These are phyloP conservation scores for Neurospora sp. DNA, from an alignment of 495 filamentous ascomycete species.

Conservation along the genomic window DNA sequence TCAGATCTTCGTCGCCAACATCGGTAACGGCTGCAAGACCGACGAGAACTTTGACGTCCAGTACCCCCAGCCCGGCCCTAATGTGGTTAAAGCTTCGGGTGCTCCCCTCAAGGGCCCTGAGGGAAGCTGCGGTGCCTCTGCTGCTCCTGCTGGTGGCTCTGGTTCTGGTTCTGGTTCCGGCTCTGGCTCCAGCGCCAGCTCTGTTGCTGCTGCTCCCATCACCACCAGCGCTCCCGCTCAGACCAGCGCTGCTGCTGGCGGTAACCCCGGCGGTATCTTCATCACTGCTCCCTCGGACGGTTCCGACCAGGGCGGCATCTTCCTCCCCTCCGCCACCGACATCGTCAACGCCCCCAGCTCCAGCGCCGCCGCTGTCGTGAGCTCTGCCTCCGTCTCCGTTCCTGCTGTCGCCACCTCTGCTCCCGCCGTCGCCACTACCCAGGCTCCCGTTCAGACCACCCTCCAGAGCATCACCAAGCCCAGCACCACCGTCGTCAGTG, in stretches of 20 bases:
- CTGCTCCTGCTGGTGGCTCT: conserved; percentile 3
- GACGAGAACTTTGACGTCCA: conserved; percentile 43
- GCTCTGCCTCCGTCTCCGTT: conserved; percentile 1
- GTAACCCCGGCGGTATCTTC: conserved; percentile 15
- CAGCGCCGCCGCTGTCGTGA: neutral
- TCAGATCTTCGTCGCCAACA: conserved; percentile 48
- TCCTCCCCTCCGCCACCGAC: conserved; percentile 9
- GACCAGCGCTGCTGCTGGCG: conserved; percentile 5
- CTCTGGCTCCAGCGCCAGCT: neutral
- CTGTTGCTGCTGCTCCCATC: neutral
- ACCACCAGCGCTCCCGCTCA: conserved; percentile 7
- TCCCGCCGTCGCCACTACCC: neutral
- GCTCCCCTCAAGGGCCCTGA: conserved; percentile 14
- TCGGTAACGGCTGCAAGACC: conserved; percentile 44
- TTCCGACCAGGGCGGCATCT: neutral
- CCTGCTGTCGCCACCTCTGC: neutral
- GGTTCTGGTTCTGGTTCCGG: neutral
- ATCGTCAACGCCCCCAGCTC: conserved; percentile 7
- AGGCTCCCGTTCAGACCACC: conserved; percentile 5
- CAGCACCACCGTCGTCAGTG: conserved; percentile 8
- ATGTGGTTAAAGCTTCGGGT: conserved; percentile 35
- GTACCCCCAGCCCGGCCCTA: conserved; percentile 64
- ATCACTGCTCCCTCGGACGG: conserved; percentile 10
- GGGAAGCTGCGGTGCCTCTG: conserved; percentile 15
- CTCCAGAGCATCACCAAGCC: conserved; percentile 11